These are phyloP conservation scores for Cutaneotrichosporon mucoides DNA, from an alignment of 1,284 basidiomycete species.

Conservation along the genomic window DNA sequence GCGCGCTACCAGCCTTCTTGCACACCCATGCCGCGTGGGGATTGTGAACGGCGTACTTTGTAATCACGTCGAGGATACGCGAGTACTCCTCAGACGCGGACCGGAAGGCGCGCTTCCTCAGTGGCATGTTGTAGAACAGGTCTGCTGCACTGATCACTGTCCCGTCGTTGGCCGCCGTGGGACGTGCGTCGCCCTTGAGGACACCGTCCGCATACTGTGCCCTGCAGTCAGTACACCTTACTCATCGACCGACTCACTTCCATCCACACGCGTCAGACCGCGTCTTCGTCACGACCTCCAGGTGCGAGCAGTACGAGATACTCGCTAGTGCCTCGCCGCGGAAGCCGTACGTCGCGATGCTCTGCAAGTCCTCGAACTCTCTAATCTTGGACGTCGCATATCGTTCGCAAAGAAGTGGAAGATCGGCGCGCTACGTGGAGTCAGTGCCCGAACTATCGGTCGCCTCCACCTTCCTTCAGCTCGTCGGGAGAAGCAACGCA, in stretches of 20 bases:
- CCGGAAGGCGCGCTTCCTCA: slow-evolving; percentile 78
- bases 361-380: slow-evolving; percentile 78
- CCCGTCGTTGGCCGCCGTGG: slow-evolving; percentile 91
- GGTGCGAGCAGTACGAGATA: slow-evolving; percentile 88
- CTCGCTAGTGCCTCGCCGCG: slow-evolving; percentile 95
- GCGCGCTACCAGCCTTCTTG: slow-evolving; percentile 73
- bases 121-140: slow-evolving; percentile 91
- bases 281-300: slow-evolving; percentile 86
- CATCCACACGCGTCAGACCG: slow-evolving; percentile 74
- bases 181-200: slow-evolving; percentile 71
- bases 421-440: slow-evolving; percentile 58
- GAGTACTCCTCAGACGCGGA: slow-evolving; percentile 88
- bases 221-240: slow-evolving; percentile 50
- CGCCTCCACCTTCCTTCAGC: not conserved
- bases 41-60: slow-evolving; percentile 91
- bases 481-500: slow-evolving; percentile 45
- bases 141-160: slow-evolving; percentile 92
- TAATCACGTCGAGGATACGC: slow-evolving; percentile 87
- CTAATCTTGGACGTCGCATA: slow-evolving; percentile 95
- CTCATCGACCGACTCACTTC: slow-evolving; percentile 61
- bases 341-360: slow-evolving; percentile 92
- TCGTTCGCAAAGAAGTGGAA: slow-evolving; percentile 86
- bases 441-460: not conserved
- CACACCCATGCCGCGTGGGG: slow-evolving; percentile 80
- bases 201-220: slow-evolving; percentile 73